Evolutionary conservation across 2,329 filamentous ascomycete species (phyloP).

Genomic region (Colletotrichum lentis): DNA sequence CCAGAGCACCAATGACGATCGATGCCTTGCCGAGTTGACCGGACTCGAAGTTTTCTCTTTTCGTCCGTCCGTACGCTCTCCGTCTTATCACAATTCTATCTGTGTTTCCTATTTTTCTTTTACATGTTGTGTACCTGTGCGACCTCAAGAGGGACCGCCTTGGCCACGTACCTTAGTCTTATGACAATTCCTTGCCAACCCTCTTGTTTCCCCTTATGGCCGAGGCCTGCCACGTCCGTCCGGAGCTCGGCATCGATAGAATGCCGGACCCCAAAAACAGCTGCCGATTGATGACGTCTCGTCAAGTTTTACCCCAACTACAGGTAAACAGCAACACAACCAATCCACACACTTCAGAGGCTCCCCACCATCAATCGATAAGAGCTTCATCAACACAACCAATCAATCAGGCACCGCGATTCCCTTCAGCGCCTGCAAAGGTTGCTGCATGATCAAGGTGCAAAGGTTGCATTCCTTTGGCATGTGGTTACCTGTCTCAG

Average conservation of each 20-base stretch:
- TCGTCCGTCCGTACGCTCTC: background rate
- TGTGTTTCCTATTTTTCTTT: too few species aligned
- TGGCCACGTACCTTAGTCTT: too few species aligned
- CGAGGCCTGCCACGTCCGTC: background rate
- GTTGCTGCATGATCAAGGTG: slow-evolving; percentile 25
- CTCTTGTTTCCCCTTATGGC: background rate
- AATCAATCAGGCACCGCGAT: background rate
- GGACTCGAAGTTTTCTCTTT: background rate
- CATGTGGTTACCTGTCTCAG: slow-evolving; percentile 22
- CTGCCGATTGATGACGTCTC: slow-evolving; percentile 28
- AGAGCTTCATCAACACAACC: slow-evolving; percentile 13
- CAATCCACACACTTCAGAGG: background rate
- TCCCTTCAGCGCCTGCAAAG: slow-evolving; percentile 8
- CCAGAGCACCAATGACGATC: background rate
- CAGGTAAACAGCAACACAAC: background rate
- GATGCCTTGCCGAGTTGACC: too few species aligned
- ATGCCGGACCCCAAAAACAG: background rate
- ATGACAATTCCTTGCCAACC: background rate
- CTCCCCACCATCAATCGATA: slow-evolving; percentile 30
- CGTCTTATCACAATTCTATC: too few species aligned
- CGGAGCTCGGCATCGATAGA: slow-evolving; percentile 19
- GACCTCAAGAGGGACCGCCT: too few species aligned
- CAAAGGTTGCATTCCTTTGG: slow-evolving; percentile 14
- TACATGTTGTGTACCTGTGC: too few species aligned
- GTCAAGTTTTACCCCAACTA: slow-evolving; percentile 3